A percentile compares a stretch with the other conserved stretches of the same genome.
Conservation (phyloP, 495 filamentous ascomycete genomes). For the Usnea hakonensis region DNA sequence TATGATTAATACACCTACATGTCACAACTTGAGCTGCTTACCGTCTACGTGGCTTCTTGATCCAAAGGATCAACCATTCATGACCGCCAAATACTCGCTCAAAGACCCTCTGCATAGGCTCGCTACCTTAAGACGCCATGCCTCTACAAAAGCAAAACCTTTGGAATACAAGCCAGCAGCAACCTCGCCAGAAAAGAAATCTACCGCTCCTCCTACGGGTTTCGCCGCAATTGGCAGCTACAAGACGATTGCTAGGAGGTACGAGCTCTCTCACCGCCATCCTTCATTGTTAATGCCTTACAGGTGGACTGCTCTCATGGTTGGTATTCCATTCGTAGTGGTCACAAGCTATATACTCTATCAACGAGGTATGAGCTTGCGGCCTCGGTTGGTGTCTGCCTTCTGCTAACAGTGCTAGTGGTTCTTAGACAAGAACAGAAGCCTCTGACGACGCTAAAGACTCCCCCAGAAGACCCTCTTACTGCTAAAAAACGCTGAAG, state of each 20-base stretch:
- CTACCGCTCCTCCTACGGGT: background rate
- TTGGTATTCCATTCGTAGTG: slow-evolving; percentile 16
- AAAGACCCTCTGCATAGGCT: background rate
- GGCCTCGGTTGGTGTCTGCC: background rate
- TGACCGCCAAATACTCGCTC: background rate
- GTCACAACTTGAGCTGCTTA: no score
- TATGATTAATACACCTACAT: no score
- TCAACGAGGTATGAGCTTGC: slow-evolving; percentile 3
- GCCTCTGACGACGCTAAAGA: background rate
- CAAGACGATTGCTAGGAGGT: slow-evolving; percentile 14
- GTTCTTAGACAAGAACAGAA: slow-evolving; percentile 11
- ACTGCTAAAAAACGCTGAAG: background rate
- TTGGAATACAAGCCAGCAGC: background rate
- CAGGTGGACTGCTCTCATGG: slow-evolving; percentile 19
- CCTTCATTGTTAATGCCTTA: background rate
- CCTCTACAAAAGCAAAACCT: background rate
- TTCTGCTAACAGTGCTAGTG: slow-evolving; percentile 8
- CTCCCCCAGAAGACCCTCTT: background rate
- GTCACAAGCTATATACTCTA: slow-evolving; percentile 21
- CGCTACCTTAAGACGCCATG: background rate
- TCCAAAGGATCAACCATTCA: background rate
- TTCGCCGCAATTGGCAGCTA: slow-evolving; percentile 13
- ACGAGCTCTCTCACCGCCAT: no score
- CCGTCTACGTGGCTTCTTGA: background rate
- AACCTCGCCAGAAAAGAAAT: background rate